A percentile compares a stretch with the other conserved stretches of the same genome.
These are phyloP conservation scores for Trypanosoma vivax DNA, from an alignment of 208 protist species.

Conservation along the genomic window DNA sequence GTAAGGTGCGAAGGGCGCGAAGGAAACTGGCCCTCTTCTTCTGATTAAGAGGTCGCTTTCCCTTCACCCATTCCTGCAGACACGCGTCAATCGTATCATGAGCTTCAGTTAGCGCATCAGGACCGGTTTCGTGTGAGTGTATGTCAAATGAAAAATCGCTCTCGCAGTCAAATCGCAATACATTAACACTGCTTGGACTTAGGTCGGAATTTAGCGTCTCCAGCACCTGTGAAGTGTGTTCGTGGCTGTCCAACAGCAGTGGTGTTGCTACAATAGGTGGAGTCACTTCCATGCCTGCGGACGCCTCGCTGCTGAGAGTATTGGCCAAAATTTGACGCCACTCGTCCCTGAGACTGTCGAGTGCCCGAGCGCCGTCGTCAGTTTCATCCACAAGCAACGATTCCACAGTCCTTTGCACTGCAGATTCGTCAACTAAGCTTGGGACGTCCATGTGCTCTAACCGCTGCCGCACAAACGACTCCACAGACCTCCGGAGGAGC, in stretches of 20 bases:
- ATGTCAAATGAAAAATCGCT: slow-evolving; percentile 1
- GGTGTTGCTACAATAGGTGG: background rate
- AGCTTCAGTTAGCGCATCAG: background rate
- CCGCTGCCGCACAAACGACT: too few species aligned
- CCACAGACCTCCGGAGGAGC: too few species aligned
- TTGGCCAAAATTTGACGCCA: slow-evolving; percentile 1
- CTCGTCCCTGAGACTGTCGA: slow-evolving; percentile 1
- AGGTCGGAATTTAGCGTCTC: background rate
- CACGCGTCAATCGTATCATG: slow-evolving; percentile 7
- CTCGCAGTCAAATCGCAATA: slow-evolving; percentile 21
- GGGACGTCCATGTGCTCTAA: too few species aligned
- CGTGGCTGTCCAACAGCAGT: background rate
- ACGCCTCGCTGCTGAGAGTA: background rate
- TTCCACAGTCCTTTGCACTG: background rate
- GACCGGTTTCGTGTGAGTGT: slow-evolving; percentile 4
- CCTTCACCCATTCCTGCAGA: slow-evolving; percentile 6
- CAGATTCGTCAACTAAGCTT: background rate
- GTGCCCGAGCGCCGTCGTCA: background rate
- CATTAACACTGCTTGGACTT: slow-evolving; percentile 12
- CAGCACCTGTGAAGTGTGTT: background rate
- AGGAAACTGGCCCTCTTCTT: slow-evolving; percentile 31
- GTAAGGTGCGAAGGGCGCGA: slow-evolving; percentile 9
- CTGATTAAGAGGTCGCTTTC: slow-evolving; percentile 4
- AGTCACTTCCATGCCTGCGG: background rate
- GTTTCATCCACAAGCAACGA: background rate